Evolutionary conservation across 805 yeast genomes (phyloP), one percentile per base, ranked within the genome.

Genomic region (Dipodascus albidus): DNA sequence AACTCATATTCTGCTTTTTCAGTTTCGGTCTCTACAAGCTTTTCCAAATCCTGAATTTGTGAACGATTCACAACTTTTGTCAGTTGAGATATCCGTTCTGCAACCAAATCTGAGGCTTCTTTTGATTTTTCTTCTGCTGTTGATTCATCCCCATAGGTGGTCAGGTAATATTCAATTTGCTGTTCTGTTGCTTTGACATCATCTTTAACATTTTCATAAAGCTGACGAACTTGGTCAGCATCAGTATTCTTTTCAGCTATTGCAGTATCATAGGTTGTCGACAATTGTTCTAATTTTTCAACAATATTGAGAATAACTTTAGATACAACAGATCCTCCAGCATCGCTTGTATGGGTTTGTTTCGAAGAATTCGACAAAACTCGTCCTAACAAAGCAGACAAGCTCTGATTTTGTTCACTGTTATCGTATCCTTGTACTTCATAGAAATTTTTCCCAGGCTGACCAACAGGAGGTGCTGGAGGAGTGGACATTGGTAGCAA

Each of bases 11-110:
- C 59, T 9, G 66, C 62, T 6, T 58, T 60, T 19, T 62, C 56
- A 60, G 79, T 87, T 57, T 80, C 81, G 48, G 70, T 73, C 55
- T 81, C 80, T 0, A 80, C 87, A 19, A 77, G 58, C 54, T 76
- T 73, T 0, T 86, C 87, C 56, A 81, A 62, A 56, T 75, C 75
- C 59, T 80, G 67, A 1, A 87, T 82, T 63, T 84, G 90, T 1
- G 82, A 71, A 51, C 85, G 74, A 64, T 84, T 90, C 31, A 78
- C 63, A n/a, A 76, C 62, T 53, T 69, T 71, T 14, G 69, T 67
- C 50, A 80, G 63, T 50, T 67, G 65, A 21, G 65, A 58, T 22
- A 70, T 63, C 55, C 64, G 60, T 6, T 59, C 54, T 24, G 52
- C 55, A 2, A 65, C 68, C n/a, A 60, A 57, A 33, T 58, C 64